These are phyloP conservation scores for Ogataea trehalophila DNA, from an alignment of 805 yeast genomes.

Conservation along the genomic window DNA sequence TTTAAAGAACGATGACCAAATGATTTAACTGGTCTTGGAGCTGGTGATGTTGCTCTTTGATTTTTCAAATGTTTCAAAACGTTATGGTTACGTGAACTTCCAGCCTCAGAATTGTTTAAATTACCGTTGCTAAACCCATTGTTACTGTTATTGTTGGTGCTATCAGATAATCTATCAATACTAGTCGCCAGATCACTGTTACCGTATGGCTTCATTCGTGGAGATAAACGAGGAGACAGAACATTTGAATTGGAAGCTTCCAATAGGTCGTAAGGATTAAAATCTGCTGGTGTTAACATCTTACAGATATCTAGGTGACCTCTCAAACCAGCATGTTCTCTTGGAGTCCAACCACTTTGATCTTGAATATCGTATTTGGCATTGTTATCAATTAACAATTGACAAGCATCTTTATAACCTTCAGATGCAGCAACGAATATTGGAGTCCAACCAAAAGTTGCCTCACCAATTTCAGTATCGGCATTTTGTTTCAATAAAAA, in stretches of 20 bases:
- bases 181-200: conserved; percentile 19
- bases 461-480: conserved; percentile 69
- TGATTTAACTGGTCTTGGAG: conserved; percentile 62
- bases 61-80: conserved; percentile 20
- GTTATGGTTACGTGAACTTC: conserved; percentile 6
- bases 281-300: conserved; percentile 48
- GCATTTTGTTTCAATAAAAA: conserved; percentile 58
- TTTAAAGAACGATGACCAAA: conserved; percentile 78
- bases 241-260: conserved; percentile 6
- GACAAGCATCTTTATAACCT: conserved; percentile 58
- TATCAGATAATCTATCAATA: conserved; percentile 24
- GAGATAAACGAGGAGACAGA: conserved; percentile 24
- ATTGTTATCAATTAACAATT: conserved; percentile 46
- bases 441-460: conserved; percentile 91
- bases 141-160: conserved; percentile 2
- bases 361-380: conserved; percentile 58
- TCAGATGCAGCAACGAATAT: conserved; percentile 86
- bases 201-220: conserved; percentile 32
- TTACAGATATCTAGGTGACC: conserved; percentile 77
- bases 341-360: conserved; percentile 94
- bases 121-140: neutral
- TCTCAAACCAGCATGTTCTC: conserved; percentile 90
- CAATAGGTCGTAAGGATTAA: conserved; percentile 28
- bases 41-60: conserved; percentile 20
- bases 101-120: neutral